Percentiles rank a stretch among this genome's conserved stretches.
Evolutionary conservation across 2,329 filamentous ascomycete species (phyloP).

Genomic region (Aspergillus flavus): DNA sequence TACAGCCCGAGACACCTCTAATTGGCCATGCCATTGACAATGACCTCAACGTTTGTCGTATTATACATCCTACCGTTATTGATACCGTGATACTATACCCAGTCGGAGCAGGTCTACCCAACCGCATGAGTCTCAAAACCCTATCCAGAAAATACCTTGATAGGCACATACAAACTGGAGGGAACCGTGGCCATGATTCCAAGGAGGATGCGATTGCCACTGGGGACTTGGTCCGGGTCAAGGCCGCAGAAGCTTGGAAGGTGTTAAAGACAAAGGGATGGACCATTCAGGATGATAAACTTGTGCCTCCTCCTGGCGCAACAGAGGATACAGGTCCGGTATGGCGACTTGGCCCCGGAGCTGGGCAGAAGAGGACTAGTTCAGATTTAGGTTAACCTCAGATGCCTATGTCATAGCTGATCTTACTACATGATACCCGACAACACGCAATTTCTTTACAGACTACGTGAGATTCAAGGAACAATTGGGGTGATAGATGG

Average conservation of each 20-base stretch:
- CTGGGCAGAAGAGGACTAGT: constrained; percentile 31
- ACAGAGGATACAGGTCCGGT: constrained; percentile 10
- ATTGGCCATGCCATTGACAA: constrained; percentile 96
- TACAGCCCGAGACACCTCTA: constrained; percentile 76
- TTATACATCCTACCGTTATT: constrained; percentile 82
- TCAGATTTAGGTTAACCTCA: background rate
- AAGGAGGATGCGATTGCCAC: constrained; percentile 88
- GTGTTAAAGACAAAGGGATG: constrained; percentile 69
- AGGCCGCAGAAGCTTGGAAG: constrained; percentile 71
- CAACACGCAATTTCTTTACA: background rate
- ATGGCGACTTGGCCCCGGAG: constrained; percentile 23
- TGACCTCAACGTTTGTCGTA: constrained; percentile 80
- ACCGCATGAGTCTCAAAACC: constrained; percentile 74
- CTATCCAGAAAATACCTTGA: constrained; percentile 72
- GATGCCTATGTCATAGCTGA: background rate
- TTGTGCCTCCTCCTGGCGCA: constrained; percentile 35
- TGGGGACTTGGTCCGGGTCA: constrained; percentile 77
- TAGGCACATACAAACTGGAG: constrained; percentile 75
- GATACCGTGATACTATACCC: constrained; percentile 87
- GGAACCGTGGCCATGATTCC: constrained; percentile 76
- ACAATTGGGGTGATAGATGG: constrained; percentile 22
- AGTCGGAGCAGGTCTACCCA: constrained; percentile 73
- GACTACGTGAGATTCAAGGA: background rate
- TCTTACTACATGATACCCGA: constrained; percentile 20
- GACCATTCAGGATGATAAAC: constrained; percentile 55